Evolutionary conservation across 1,284 basidiomycete genomes (phyloP).

Genomic region (Psilocybe mexicana): DNA sequence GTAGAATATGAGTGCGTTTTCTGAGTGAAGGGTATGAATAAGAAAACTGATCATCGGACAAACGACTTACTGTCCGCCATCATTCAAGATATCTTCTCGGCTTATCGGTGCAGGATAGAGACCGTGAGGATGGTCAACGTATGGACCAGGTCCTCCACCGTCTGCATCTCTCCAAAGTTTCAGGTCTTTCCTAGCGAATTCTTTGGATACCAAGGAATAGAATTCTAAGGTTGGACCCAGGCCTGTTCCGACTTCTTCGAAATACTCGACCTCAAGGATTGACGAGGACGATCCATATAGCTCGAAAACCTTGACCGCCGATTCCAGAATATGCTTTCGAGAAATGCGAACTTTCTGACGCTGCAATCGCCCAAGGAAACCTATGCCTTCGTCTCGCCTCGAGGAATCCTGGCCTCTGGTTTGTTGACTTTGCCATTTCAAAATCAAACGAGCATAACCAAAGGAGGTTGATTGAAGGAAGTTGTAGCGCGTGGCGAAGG

Average conservation of each 20-base stretch:
- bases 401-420: slow-evolving; percentile 71
- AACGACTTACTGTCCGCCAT: slow-evolving; percentile 65
- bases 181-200: slow-evolving; percentile 86
- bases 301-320: slow-evolving; percentile 98
- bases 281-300: slow-evolving; percentile 93
- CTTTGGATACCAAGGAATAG: slow-evolving; percentile 91
- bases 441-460: slow-evolving; percentile 91
- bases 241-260: slow-evolving; percentile 98
- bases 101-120: slow-evolving; percentile 88
- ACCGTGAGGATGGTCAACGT: slow-evolving; percentile 82
- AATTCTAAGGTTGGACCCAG: slow-evolving; percentile 98
- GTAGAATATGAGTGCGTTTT: slow-evolving; percentile 82
- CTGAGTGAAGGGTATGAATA: slow-evolving; percentile 32
- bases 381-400: slow-evolving; percentile 86
- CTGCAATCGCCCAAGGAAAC: slow-evolving; percentile 89
- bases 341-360: slow-evolving; percentile 98
- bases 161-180: slow-evolving; percentile 93
- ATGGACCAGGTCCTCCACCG: slow-evolving; percentile 55
- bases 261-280: slow-evolving; percentile 97
- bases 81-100: slow-evolving; percentile 61
- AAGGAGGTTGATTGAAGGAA: slow-evolving; percentile 98
- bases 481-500: slow-evolving; percentile 94
- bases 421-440: slow-evolving; percentile 88
- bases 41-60: neutral
- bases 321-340: slow-evolving; percentile 91